Evolutionary conservation across 192 early-diverging fungal genomes (phyloP).

Genomic region (Podochytrium sp.): DNA sequence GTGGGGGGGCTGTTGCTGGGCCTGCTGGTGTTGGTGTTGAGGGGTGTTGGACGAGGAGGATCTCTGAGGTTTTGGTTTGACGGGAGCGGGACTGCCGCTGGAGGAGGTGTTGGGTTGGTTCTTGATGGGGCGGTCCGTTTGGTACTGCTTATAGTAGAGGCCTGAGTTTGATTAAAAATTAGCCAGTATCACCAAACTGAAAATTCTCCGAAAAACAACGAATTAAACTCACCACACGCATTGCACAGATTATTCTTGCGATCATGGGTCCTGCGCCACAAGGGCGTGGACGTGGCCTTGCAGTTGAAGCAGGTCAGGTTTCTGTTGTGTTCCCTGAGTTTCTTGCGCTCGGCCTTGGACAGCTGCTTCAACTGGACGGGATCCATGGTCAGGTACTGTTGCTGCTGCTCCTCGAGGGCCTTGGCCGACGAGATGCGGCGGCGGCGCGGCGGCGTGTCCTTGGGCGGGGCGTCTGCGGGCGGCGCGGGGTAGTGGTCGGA

Average conservation of each 20-base stretch:
- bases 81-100: background rate
- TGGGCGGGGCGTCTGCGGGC: background rate
- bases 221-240: slow-evolving; percentile 67
- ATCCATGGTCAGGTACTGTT: slow-evolving; percentile 24
- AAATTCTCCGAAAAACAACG: slow-evolving; percentile 29
- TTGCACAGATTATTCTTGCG: slow-evolving; percentile 82
- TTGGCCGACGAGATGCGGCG: background rate
- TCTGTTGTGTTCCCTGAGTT: slow-evolving; percentile 43
- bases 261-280: slow-evolving; percentile 80
- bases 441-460: background rate
- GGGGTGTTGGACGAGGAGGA: background rate
- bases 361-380: slow-evolving; percentile 26
- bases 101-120: slow-evolving; percentile 1
- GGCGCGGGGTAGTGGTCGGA: background rate
- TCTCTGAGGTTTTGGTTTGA: background rate
- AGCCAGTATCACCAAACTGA: background rate
- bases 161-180: slow-evolving; percentile 25
- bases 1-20: background rate
- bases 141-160: slow-evolving; percentile 54
- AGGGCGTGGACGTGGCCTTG: slow-evolving; percentile 69
- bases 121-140: slow-evolving; percentile 44
- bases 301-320: slow-evolving; percentile 69
- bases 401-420: slow-evolving; percentile 3
- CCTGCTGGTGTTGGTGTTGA: background rate
- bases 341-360: slow-evolving; percentile 46